Conservation (phyloP, 179 eudicot genomes). For the Amaranthus tricolor region DNA sequence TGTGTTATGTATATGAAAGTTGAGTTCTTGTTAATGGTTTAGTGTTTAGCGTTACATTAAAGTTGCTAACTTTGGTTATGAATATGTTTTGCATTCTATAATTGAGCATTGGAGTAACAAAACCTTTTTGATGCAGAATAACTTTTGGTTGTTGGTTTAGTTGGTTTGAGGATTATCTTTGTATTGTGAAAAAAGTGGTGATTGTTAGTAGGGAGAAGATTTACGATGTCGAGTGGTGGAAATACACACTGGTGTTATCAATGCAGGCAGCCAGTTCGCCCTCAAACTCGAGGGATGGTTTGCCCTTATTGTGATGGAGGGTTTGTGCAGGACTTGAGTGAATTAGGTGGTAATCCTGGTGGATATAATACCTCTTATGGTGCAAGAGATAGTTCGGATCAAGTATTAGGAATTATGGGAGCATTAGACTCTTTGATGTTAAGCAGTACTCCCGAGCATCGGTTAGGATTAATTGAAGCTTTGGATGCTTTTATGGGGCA, state of each 20-base stretch:
- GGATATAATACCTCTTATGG: constrained; percentile 26
- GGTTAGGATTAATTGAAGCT: constrained; percentile 59
- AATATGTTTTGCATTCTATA: neutral
- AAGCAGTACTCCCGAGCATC: constrained; percentile 41
- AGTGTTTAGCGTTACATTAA: neutral
- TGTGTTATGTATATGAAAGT: neutral
- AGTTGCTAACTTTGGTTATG: neutral
- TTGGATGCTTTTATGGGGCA: constrained; percentile 61
- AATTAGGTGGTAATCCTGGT: constrained; percentile 28
- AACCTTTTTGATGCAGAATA: constrained; percentile 27
- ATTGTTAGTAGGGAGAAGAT: neutral
- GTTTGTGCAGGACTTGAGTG: constrained; percentile 72
- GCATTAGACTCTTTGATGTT: constrained; percentile 37
- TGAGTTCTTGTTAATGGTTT: neutral
- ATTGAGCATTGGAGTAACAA: neutral
- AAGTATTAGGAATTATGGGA: constrained; percentile 42
- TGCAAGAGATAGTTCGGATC: constrained; percentile 38
- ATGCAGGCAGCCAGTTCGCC: constrained; percentile 66
- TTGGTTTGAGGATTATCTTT: constrained; percentile 5
- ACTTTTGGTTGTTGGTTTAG: constrained; percentile 11
- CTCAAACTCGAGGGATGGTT: constrained; percentile 38
- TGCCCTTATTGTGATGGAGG: constrained; percentile 74
- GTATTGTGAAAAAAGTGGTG: neutral
- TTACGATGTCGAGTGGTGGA: constrained; percentile 57
- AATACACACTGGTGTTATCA: constrained; percentile 88